These are phyloP conservation scores for Prunella vulgaris DNA, from an alignment of 257 asterid genomes.

Conservation along the genomic window DNA sequence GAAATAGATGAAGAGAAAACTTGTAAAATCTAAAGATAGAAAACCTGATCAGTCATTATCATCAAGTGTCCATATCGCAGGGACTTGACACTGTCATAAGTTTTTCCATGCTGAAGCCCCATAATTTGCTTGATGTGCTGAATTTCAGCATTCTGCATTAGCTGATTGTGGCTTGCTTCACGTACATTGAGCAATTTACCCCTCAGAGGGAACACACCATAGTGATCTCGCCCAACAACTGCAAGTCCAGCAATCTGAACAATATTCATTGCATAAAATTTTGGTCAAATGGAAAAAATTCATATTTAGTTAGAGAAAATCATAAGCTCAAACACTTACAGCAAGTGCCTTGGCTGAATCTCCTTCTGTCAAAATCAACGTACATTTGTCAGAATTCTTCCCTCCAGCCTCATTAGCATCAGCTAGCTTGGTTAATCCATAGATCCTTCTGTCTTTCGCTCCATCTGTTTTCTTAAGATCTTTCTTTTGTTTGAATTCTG, in stretches of 20 bases:
- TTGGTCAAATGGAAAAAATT: not conserved
- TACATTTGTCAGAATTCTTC: slow-evolving; percentile 73
- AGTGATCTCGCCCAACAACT: slow-evolving; percentile 74
- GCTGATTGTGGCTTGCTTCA: slow-evolving; percentile 83
- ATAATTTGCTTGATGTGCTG: slow-evolving; percentile 77
- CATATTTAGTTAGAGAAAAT: not conserved
- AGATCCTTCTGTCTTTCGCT: slow-evolving; percentile 51
- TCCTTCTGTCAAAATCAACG: slow-evolving; percentile 96
- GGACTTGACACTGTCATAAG: slow-evolving; percentile 65
- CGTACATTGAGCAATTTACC: slow-evolving; percentile 96
- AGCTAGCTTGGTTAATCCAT: slow-evolving; percentile 65
- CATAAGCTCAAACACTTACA: slow-evolving; percentile 38
- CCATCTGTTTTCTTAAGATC: slow-evolving; percentile 97
- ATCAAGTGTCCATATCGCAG: slow-evolving; percentile 92
- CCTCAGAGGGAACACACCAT: slow-evolving; percentile 92
- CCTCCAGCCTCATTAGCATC: slow-evolving; percentile 98
- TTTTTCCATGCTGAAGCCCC: slow-evolving; percentile 86
- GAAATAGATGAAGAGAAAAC: not conserved
- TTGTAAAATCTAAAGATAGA: not conserved
- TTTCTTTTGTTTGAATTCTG: slow-evolving; percentile 82
- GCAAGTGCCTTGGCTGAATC: slow-evolving; percentile 99
- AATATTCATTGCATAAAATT: slow-evolving; percentile 4
- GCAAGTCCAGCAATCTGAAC: slow-evolving; percentile 90
- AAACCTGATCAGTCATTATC: slow-evolving; percentile 99
- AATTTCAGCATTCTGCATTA: slow-evolving; percentile 77